Base-by-base conservation (phyloP, 495 filamentous ascomycete genomes). In the Filosporella fistucella region DNA sequence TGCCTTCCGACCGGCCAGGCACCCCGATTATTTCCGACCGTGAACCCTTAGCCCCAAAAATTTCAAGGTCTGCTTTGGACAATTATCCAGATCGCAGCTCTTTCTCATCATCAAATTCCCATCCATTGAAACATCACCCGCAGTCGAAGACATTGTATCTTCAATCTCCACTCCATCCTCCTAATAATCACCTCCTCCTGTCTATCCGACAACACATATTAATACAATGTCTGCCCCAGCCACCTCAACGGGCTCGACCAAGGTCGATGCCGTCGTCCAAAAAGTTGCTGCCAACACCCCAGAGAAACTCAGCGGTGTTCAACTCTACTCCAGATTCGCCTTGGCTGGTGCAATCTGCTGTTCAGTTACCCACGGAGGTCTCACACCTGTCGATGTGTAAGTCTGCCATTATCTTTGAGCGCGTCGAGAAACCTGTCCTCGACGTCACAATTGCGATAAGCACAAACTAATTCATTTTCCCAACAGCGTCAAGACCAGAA, bases 381-480 rank as follows among this genome's bases (percentile, higher is more conserved):
- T 89, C 57, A 90, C 87, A 46, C 88, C 88, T 52, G 84, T 91
- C 56, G 87, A 93, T 73, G 88, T 91, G 87, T 91, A 85, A 78
- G 86, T 77, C 45, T 16, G 1, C 11, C 26, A 16, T 21, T 17
- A 20, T 5, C 14, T 9, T 9, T 9, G n/a, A 38, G 20, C 23
- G 17, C 23, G 17, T 16, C 24, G 16, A n/a, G 45, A 35, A 18
- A 44, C 33, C 34, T 30, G 30, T 37, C 23, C 23, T 33, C 17
- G 25, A 32, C 17, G 23, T n/a, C 13, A 23, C 34, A 34, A 39
- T 23, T 25, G 42, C 47, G 51, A 51, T 49, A 54, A 47, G 7
- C 17, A 20, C 30, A 20, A 9, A 18, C 55, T 54, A 16, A 58
- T 39, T 14, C 37, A 0, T 35, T 14, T 18, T 45, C 25, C 26